phyloP scores from a whole-genome alignment of 2,329 filamentous ascomycete species.

The Cercospora sp. region DNA sequence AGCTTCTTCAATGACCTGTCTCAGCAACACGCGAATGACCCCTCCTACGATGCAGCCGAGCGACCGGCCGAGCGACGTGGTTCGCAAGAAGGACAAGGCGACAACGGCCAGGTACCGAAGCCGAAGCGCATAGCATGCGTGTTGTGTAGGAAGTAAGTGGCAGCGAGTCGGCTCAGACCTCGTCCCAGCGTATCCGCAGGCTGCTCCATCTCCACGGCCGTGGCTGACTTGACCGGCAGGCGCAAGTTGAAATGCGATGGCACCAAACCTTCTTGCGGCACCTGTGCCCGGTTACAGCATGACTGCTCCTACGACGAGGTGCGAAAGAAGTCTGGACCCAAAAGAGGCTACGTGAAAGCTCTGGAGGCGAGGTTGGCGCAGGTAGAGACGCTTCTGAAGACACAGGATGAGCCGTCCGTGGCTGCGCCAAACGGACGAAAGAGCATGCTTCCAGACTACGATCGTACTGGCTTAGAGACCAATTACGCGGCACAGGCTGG shows the following conservation, averaged over 20 bases:
- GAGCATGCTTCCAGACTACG: slow-evolving; percentile 24
- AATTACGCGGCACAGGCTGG: slow-evolving; percentile 13
- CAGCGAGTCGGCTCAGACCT: not conserved
- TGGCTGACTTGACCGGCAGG: slow-evolving; percentile 48
- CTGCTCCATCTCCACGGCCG: not conserved
- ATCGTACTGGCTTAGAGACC: slow-evolving; percentile 24
- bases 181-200: not conserved
- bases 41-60: slow-evolving; percentile 51
- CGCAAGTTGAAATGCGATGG: slow-evolving; percentile 91
- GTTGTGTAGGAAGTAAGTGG: slow-evolving; percentile 63
- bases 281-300: slow-evolving; percentile 82
- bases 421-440: not conserved
- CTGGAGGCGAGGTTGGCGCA: slow-evolving; percentile 83
- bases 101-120: slow-evolving; percentile 41
- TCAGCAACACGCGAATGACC: slow-evolving; percentile 43
- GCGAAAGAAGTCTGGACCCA: slow-evolving; percentile 89
- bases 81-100: slow-evolving; percentile 51
- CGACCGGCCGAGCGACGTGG: slow-evolving; percentile 64
- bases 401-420: slow-evolving; percentile 51
- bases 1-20: slow-evolving; percentile 61
- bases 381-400: slow-evolving; percentile 87
- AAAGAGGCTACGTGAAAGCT: slow-evolving; percentile 91
- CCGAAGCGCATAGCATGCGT: slow-evolving; percentile 91
- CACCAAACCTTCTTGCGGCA: slow-evolving; percentile 78
- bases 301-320: slow-evolving; percentile 89